Evolutionary conservation across 2,329 filamentous ascomycete genomes (phyloP), one percentile per base, ranked within the genome.

Genomic region (Exophiala calicioides): DNA sequence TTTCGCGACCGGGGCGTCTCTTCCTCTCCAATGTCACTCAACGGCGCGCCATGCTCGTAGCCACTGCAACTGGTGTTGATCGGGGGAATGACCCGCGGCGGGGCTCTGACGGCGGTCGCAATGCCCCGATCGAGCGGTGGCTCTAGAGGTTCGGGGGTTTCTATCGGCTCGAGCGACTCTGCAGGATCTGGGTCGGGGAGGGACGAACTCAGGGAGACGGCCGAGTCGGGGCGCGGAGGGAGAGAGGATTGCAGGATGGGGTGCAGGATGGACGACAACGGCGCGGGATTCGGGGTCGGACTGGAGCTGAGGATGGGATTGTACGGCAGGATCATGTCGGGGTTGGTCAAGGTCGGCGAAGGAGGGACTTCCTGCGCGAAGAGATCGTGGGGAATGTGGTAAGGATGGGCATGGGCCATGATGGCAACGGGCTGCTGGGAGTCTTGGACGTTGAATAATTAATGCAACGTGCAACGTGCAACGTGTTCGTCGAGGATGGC

Each of bases 341-440:
- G 89, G 67, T 95, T 94, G 45, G 89, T 94, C 61, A 96, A 74
- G 2, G 90, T 95, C 35, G 90, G 90, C 50, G 88, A 94, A 9
- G 81, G 82, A 55, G 86, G 83, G 8, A 36, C 36, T 31, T 58
- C 53, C 26, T 56, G 50, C 5, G 35, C 45, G 16, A 51, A 46
- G 26, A 46, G 43, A 38, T 49, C 51, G 39, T 49, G 50, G 10
- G 50, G 44, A 12, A 52, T 52, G 16, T 48, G 44, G 30, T 56
- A 38, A 12, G 46, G 34, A 33, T 56, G 41, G 20, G 33, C 31
- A 32, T 49, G 27, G 16, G 53, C 35, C 47, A 54, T 52, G 24
- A 10, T 48, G 20, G 20, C 23, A 5, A n/a, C 20, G 26, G 7
- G 19, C 15, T 30, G 19, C 13, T 40, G 18, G 26, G 13, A 33